Percentiles rank a stretch among this genome's conserved stretches.
Conservation (phyloP, 495 filamentous ascomycete genomes). For the Viridothelium virens region DNA sequence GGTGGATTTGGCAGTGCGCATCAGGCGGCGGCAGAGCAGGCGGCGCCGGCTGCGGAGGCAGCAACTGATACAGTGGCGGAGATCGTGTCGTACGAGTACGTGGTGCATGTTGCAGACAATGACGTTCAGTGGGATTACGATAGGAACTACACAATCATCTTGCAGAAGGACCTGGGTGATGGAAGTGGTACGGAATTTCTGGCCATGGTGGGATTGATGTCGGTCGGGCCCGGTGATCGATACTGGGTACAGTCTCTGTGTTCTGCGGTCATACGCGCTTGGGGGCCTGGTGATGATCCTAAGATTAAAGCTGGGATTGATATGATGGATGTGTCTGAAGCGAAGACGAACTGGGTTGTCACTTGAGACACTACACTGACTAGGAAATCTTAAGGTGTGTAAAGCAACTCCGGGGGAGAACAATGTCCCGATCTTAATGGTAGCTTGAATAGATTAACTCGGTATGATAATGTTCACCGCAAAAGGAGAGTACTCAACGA, state of each 20-base stretch:
- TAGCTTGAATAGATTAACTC: too few relatives aligned
- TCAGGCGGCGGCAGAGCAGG: background rate
- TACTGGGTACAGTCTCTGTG: slow-evolving; percentile 15
- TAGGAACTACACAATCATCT: slow-evolving; percentile 9
- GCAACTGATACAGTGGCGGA: background rate
- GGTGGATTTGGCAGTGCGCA: slow-evolving; percentile 10
- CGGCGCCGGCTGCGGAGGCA: background rate
- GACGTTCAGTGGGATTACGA: slow-evolving; percentile 14
- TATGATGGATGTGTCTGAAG: slow-evolving; percentile 8
- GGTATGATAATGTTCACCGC: too few relatives aligned
- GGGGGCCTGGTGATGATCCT: slow-evolving; percentile 10
- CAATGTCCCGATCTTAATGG: too few relatives aligned
- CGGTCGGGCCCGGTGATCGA: slow-evolving; percentile 11
- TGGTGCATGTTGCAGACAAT: slow-evolving; percentile 12
- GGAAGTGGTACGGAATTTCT: slow-evolving; percentile 9
- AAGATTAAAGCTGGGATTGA: slow-evolving; percentile 15
- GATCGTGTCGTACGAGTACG: slow-evolving; percentile 12
- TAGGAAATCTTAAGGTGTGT: too few relatives aligned
- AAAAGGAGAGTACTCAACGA: too few relatives aligned
- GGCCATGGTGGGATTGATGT: slow-evolving; percentile 12
- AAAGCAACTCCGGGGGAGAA: too few relatives aligned
- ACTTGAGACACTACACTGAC: background rate
- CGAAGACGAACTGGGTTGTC: slow-evolving; percentile 13
- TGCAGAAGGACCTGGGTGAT: slow-evolving; percentile 11
- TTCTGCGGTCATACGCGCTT: slow-evolving; percentile 4